These are phyloP conservation scores for Vaucheria bursata DNA, from an alignment of 352 stramenopile species.

Conservation along the genomic window DNA sequence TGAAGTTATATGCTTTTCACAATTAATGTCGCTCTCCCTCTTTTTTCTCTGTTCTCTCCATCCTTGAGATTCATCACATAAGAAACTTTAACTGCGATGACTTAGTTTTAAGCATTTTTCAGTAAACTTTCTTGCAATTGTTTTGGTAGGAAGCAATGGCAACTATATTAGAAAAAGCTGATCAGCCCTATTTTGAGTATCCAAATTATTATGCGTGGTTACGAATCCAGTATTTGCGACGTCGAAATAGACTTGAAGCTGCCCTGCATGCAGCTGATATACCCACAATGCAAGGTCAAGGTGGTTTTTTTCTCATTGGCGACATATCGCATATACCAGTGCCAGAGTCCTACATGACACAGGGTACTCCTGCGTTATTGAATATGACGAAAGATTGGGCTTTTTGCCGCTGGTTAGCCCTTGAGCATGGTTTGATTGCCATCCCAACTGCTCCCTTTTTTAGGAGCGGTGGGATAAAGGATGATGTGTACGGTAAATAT, in stretches of 20 bases:
- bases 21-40: no score
- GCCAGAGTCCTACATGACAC: slow-evolving; percentile 66
- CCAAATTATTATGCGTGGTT: slow-evolving; percentile 65
- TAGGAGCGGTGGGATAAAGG: neutral
- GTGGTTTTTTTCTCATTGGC: slow-evolving; percentile 87
- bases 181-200: slow-evolving; percentile 48
- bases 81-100: no score
- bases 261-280: slow-evolving; percentile 65
- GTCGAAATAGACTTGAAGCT: slow-evolving; percentile 62
- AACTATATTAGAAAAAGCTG: slow-evolving; percentile 65
- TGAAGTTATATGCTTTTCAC: no score
- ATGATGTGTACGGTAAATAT: slow-evolving; percentile 50
- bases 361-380: slow-evolving; percentile 60
- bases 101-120: no score
- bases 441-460: slow-evolving; percentile 48
- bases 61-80: no score
- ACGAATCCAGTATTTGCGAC: slow-evolving; percentile 54
- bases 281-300: slow-evolving; percentile 76
- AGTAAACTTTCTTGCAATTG: no score
- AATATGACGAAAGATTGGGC: slow-evolving; percentile 48
- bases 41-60: no score
- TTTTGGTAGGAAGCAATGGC: slow-evolving; percentile 77
- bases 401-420: slow-evolving; percentile 49
- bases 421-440: slow-evolving; percentile 45
- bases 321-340: slow-evolving; percentile 61